Percentiles rank a stretch among this genome's conserved stretches.
Conservation (phyloP, 2,329 filamentous ascomycete genomes). For the Macrophomina pseudophaseolina region DNA sequence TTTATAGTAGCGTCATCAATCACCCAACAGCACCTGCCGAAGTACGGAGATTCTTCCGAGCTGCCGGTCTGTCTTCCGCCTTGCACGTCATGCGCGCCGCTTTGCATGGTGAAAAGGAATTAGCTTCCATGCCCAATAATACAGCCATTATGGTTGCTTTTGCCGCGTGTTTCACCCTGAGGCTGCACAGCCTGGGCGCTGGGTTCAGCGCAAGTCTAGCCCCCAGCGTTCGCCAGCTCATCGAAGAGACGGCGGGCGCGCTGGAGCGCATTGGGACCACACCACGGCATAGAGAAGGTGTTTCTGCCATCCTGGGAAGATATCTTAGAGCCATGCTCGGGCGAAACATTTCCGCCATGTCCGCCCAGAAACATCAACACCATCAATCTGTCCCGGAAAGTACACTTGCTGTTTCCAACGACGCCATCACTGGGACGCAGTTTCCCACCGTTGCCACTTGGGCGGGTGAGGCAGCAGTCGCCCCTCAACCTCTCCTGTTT, state of each 20-base stretch:
- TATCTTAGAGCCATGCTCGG: slow-evolving; percentile 52
- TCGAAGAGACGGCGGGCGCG: slow-evolving; percentile 71
- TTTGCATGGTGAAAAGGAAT: slow-evolving; percentile 71
- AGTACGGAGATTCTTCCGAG: slow-evolving; percentile 74
- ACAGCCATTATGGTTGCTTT: slow-evolving; percentile 81
- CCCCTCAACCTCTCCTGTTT: slow-evolving; percentile 64
- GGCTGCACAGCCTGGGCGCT: slow-evolving; percentile 59
- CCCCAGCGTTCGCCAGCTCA: slow-evolving; percentile 55
- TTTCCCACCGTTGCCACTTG: slow-evolving; percentile 24
- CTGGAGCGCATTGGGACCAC: slow-evolving; percentile 71
- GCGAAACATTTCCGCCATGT: slow-evolving; percentile 35
- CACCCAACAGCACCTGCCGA: slow-evolving; percentile 72
- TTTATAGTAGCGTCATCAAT: slow-evolving; percentile 76
- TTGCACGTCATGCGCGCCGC: slow-evolving; percentile 76
- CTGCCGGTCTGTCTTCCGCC: slow-evolving; percentile 72
- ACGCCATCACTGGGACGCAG: slow-evolving; percentile 26
- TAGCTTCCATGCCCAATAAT: slow-evolving; percentile 79
- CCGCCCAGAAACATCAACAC: slow-evolving; percentile 37
- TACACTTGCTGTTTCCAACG: neutral
- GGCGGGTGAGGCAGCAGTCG: slow-evolving; percentile 35
- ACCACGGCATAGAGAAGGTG: slow-evolving; percentile 69
- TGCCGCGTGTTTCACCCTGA: slow-evolving; percentile 63
- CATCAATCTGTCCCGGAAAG: slow-evolving; percentile 17
- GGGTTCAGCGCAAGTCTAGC: slow-evolving; percentile 32
- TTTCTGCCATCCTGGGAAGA: slow-evolving; percentile 65